These are phyloP conservation scores for Candida sp. DNA, from an alignment of 1,139 yeast species.

Conservation along the genomic window DNA sequence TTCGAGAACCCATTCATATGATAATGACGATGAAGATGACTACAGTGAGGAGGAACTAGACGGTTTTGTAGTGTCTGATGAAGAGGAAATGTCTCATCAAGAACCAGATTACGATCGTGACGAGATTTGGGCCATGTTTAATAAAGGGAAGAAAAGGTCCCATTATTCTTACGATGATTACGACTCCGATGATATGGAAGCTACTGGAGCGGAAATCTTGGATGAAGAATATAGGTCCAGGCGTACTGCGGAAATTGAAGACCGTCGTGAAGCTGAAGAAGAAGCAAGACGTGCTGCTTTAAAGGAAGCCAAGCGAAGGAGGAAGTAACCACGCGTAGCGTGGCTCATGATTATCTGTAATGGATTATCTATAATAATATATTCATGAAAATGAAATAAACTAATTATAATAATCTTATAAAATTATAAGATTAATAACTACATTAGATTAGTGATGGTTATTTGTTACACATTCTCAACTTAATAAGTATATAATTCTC, in stretches of 20 bases:
- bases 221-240: conserved; percentile 76
- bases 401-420: not conserved
- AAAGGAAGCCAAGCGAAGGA: conserved; percentile 21
- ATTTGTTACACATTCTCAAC: too few species aligned
- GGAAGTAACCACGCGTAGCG: not conserved
- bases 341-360: too few species aligned
- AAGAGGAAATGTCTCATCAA: conserved; percentile 27
- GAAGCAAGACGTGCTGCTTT: conserved; percentile 45
- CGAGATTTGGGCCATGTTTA: conserved; percentile 87
- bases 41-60: conserved; percentile 39
- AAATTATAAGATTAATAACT: too few species aligned
- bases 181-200: conserved; percentile 82
- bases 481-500: too few species aligned
- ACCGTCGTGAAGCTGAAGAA: conserved; percentile 56
- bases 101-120: conserved; percentile 63
- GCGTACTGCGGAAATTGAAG: conserved; percentile 60
- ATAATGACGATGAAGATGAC: conserved; percentile 12
- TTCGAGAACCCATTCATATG: not conserved
- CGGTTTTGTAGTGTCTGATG: conserved; percentile 57
- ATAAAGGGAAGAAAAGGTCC: conserved; percentile 54
- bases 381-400: too few species aligned
- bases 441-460: too few species aligned
- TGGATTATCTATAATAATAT: too few species aligned
- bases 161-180: conserved; percentile 51
- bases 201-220: conserved; percentile 82